Evolutionary conservation across 1,284 basidiomycete species (phyloP), one percentile per base, ranked within the genome.

Genomic region (Xerocomus nothofagi): DNA sequence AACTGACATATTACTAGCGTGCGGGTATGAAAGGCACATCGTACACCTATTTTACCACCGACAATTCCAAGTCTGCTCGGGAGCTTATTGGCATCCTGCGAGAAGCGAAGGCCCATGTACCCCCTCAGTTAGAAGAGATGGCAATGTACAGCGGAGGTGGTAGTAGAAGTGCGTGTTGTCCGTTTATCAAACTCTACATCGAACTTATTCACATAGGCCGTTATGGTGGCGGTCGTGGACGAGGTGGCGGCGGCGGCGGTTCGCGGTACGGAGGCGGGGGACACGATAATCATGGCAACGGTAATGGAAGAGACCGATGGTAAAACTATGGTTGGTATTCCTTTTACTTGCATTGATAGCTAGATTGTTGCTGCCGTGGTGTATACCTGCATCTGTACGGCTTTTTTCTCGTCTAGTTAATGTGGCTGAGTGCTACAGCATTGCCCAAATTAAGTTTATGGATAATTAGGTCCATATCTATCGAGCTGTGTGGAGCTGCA

Each of bases 41-140:
- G 5, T 97, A 91, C 74, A 98, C 94, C 11, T 98, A 96, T 80
- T 96, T 99, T 75, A 95, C 91, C 48, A 88, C 88, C 44, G 92
- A 97, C 65, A 98, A 96, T 73, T 87, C 91, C 51, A 97, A 96
- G 76, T 86, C 85, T 59, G 94, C 96, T 15, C 88, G 93, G 43
- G 96, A 99, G 66, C 81, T 99, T 14, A 76, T 98, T 50, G 79
- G 73, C 57, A 98, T 99, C 60, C 74, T 99, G 55, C 80, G 82
- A 57, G 96, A 99, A 73, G 92, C 93, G 41, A 95, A 95, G 69
- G 86, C 93, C 29, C 77, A 80, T 43, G 78, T 99, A 23, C 93
- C 96, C 20, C 82, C 89, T 47, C 92, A 96, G 68, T 78, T 99
- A 3, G 89, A 94, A 68, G 91, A 98, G 73, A 97, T 99, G 93